phyloP scores from a whole-genome alignment of 1,284 basidiomycete genomes.

The Ceratobasidium sp. region DNA sequence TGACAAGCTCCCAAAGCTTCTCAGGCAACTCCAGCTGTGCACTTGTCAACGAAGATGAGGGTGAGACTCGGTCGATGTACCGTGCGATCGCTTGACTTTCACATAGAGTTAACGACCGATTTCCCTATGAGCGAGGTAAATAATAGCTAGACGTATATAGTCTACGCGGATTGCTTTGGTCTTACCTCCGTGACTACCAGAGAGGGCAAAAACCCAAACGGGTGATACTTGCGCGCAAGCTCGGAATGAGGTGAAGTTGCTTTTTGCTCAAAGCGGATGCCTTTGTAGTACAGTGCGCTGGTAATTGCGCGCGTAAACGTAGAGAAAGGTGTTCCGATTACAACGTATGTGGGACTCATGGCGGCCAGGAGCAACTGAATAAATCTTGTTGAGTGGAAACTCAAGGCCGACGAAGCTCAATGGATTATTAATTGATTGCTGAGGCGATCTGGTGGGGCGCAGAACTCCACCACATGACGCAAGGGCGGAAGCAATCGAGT shows the following conservation, averaged over 20 bases:
- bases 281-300: constrained; percentile 20
- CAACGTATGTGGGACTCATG: constrained; percentile 8
- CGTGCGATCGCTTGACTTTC: constrained; percentile 23
- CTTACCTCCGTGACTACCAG: constrained; percentile 10
- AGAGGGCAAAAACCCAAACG: constrained; percentile 11
- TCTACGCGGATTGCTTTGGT: no score
- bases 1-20: constrained; percentile 29
- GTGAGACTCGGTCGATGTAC: constrained; percentile 14
- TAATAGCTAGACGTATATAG: background rate
- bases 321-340: constrained; percentile 28
- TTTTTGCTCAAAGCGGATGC: constrained; percentile 8
- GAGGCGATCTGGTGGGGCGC: no score
- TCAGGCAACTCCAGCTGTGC: constrained; percentile 4
- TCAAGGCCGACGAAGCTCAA: no score
- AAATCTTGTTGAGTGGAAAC: no score
- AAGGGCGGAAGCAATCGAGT: no score
- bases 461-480: no score
- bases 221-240: constrained; percentile 6
- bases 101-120: background rate
- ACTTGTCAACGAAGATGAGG: constrained; percentile 1
- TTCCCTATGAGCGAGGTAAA: constrained; percentile 1
- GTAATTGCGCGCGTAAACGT: constrained; percentile 26
- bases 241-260: background rate
- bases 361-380: background rate
- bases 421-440: no score